Evolutionary conservation across 169 alveolate species (phyloP), one percentile per base, ranked within the genome.

Genomic region (Plasmodium adleri): DNA sequence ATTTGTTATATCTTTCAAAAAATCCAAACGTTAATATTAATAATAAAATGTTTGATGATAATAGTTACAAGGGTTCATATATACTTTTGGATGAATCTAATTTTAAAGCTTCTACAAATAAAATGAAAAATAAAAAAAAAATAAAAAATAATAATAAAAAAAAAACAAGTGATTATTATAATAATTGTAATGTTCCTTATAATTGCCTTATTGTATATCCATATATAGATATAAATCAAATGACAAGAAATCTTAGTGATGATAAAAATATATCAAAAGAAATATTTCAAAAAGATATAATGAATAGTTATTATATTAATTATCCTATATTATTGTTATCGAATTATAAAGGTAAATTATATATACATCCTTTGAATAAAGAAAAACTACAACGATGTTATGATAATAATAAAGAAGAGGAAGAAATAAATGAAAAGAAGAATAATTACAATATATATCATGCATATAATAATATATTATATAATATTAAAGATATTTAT

Each of bases 321-420:
- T 66, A 64, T 15, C 89, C 89, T 2, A 28, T 60, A 8, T 45
- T 78, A 20, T 45, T 78, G 1, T 45, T 78, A 22, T 78, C 89
- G 8, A 78, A 52, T 43, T 78, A 70, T 78, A 78, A 45, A 24
- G 89, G 89, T 0, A 78, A 78, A 15, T 70, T 78, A 26, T 78
- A 43, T 52, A 45, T 78, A n/a, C 89, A 78, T 17, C 52, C 45
- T 70, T 63, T 52, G 17, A 54, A 24, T 26, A 67, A 39, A 15
- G 32, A 39, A 3, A 39, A 45, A 67, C 22, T 67, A 39, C 52
- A 66, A 66, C 15, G 13, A 12, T 1, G 60, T 39, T 13, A n/a
- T 28, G 54, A n/a, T 22, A 67, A 9, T n/a, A 17, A 15, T 28
- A 22, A 10, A 71, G 20, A 24, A 39, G 10, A 39, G 9, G 5